phyloP scores from a whole-genome alignment of 306 rosid species.

The Senna tora region DNA sequence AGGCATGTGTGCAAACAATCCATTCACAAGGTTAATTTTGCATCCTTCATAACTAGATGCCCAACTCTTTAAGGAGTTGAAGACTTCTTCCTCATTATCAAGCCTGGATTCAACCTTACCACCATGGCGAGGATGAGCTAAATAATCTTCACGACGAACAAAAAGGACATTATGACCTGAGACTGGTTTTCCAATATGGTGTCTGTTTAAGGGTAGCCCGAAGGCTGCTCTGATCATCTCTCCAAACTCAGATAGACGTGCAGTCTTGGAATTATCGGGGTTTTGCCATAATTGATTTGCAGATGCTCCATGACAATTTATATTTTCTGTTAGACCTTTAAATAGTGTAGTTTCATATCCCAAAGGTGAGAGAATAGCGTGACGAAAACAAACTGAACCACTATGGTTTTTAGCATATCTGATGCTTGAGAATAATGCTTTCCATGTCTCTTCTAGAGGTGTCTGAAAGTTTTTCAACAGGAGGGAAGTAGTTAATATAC shows the following conservation, averaged over 20 bases:
- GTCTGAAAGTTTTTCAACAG: constrained; percentile 55
- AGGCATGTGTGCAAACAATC: constrained; percentile 94
- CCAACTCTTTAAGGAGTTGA: constrained; percentile 68
- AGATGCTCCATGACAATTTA: constrained; percentile 67
- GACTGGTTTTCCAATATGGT: constrained; percentile 46
- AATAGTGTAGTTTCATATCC: constrained; percentile 91
- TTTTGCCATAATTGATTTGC: constrained; percentile 75
- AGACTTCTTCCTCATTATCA: constrained; percentile 78
- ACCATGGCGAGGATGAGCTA: constrained; percentile 93
- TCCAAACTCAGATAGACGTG: constrained; percentile 92
- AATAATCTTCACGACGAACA: constrained; percentile 90
- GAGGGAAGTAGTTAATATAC: constrained; percentile 21
- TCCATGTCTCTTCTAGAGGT: constrained; percentile 93
- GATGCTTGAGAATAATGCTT: constrained; percentile 78
- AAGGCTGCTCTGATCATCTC: constrained; percentile 89
- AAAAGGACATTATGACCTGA: constrained; percentile 74
- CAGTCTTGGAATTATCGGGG: constrained; percentile 71
- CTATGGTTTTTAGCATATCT: constrained; percentile 83
- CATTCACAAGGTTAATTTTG: constrained; percentile 81
- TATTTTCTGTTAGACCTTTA: constrained; percentile 72
- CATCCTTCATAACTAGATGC: constrained; percentile 59
- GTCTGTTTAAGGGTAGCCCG: constrained; percentile 58
- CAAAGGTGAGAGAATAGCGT: constrained; percentile 80
- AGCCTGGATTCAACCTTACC: constrained; percentile 91
- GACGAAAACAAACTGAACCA: constrained; percentile 85